Evolutionary conservation across 441 rosid genomes (phyloP).

Genomic region (Bocquillonia castaneifolia): DNA sequence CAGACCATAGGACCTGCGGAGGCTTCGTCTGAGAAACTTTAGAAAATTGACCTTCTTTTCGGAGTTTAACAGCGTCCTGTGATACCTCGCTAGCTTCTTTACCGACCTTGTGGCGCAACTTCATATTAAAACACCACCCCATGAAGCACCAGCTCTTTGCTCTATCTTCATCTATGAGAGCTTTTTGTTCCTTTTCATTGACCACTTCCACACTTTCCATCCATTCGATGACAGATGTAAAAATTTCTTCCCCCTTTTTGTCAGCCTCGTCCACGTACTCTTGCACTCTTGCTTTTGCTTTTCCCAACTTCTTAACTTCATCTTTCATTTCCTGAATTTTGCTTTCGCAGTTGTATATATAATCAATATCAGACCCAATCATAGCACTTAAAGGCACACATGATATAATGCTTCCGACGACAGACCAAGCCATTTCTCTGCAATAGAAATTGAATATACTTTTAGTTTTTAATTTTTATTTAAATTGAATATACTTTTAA

Average conservation of each 20-base stretch:
- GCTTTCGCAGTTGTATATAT: slow-evolving; percentile 1
- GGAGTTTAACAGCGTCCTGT: neutral
- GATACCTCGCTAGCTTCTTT: neutral
- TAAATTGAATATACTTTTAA: no score
- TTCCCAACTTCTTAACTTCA: slow-evolving; percentile 9
- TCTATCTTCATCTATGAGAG: neutral
- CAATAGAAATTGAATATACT: no score
- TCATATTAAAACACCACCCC: slow-evolving; percentile 14
- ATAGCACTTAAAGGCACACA: no score
- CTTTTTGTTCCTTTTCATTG: no score
- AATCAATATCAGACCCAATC: no score
- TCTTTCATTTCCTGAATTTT: slow-evolving; percentile 14
- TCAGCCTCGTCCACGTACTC: neutral
- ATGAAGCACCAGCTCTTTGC: slow-evolving; percentile 6
- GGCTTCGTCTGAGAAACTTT: neutral
- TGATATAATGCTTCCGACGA: no score
- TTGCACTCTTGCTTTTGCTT: slow-evolving; percentile 7
- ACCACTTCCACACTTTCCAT: neutral
- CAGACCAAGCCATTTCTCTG: no score
- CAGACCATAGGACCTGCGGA: neutral
- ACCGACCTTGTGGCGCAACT: slow-evolving; percentile 13
- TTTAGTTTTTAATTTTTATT: no score
- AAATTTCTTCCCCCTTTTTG: slow-evolving; percentile 9
- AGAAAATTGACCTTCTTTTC: neutral
- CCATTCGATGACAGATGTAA: slow-evolving; percentile 19